Evolutionary conservation across 441 rosid species (phyloP).

Genomic region (Euphorbia schlechtendalii): DNA sequence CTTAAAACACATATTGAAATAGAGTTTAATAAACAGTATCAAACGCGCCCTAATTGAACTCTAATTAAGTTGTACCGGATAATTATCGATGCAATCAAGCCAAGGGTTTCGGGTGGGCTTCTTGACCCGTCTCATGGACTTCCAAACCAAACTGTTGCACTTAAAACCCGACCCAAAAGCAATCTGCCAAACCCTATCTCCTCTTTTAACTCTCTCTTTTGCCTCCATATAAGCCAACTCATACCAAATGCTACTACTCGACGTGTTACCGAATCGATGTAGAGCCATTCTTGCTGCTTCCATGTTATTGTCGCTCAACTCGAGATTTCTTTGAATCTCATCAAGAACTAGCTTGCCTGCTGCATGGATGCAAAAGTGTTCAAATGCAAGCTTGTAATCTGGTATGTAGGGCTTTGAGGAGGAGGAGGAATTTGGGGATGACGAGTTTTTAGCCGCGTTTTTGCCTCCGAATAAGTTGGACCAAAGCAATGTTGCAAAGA

Average conservation of each 20-base stretch:
- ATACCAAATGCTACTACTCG: slow-evolving; percentile 86
- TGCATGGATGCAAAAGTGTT: slow-evolving; percentile 83
- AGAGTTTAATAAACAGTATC: too few species aligned
- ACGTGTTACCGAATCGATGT: slow-evolving; percentile 81
- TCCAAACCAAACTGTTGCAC: slow-evolving; percentile 90
- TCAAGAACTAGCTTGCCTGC: slow-evolving; percentile 72
- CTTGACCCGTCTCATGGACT: slow-evolving; percentile 53
- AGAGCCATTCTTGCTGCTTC: slow-evolving; percentile 84
- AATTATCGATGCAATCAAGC: slow-evolving; percentile 59
- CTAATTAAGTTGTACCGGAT: slow-evolving; percentile 32
- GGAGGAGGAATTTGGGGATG: too few species aligned
- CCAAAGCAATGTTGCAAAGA: slow-evolving; percentile 55
- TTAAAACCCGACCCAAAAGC: slow-evolving; percentile 89
- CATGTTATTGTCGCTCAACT: slow-evolving; percentile 62
- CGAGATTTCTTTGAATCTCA: slow-evolving; percentile 79
- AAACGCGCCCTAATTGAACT: too few species aligned
- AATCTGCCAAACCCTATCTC: slow-evolving; percentile 83
- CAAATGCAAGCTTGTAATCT: slow-evolving; percentile 85
- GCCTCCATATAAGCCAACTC: slow-evolving; percentile 87
- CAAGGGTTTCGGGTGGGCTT: slow-evolving; percentile 68
- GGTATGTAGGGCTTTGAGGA: slow-evolving; percentile 77
- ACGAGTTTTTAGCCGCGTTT: too few species aligned
- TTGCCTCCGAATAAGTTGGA: slow-evolving; percentile 33
- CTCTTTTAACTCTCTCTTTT: slow-evolving; percentile 62
- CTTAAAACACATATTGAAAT: too few species aligned